Conservation (phyloP, 371 early-diverging fungal species). For the Mucor circinelloides region DNA sequence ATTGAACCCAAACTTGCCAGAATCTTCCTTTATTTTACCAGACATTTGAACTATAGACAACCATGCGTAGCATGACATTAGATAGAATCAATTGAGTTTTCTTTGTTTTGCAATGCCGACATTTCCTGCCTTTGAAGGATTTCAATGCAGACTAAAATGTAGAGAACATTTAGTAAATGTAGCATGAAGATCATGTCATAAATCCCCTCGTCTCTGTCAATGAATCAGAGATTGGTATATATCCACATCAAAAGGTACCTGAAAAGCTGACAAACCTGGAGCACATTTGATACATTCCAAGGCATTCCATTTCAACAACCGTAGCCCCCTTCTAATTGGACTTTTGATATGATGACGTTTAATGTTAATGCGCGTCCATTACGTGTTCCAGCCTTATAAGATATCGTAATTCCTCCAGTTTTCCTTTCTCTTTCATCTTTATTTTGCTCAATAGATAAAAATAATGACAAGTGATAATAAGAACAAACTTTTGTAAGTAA, state of each 20-base stretch:
- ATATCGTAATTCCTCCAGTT: not conserved
- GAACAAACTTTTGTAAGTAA: conserved; percentile 28
- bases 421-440: conserved; percentile 7
- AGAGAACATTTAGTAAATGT: not conserved
- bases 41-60: too few species aligned
- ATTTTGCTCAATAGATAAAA: not conserved
- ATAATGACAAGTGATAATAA: conserved; percentile 28
- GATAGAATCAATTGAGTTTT: not conserved
- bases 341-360: conserved; percentile 1
- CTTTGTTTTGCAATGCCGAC: not conserved
- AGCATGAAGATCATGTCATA: not conserved
- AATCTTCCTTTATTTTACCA: not conserved
- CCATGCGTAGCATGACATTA: not conserved
- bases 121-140: not conserved
- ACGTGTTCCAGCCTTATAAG: not conserved
- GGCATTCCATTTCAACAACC: conserved; percentile 3
- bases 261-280: not conserved
- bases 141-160: not conserved
- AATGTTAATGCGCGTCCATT: conserved; percentile 5
- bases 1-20: not conserved
- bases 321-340: conserved; percentile 1
- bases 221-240: too few species aligned
- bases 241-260: too few species aligned
- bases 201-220: not conserved
- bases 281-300: not conserved